These are phyloP conservation scores for Fusarium paranaense DNA, from an alignment of 2,329 filamentous ascomycete species.

Conservation along the genomic window DNA sequence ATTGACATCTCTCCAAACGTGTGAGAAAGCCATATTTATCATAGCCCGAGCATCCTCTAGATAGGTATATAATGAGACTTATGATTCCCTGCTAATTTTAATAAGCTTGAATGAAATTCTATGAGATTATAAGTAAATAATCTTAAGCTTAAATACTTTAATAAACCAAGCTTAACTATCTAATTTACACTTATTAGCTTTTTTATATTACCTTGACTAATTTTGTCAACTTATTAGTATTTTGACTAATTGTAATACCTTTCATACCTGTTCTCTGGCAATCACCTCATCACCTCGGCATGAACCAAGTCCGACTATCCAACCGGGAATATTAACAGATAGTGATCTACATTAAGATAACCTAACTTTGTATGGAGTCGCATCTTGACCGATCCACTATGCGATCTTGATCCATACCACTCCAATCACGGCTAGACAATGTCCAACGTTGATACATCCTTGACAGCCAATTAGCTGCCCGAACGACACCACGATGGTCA, in stretches of 20 bases:
- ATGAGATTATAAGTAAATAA: no score
- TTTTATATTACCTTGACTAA: not conserved
- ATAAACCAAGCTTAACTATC: no score
- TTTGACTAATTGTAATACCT: no score
- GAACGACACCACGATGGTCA: conserved; percentile 11
- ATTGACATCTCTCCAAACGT: not conserved
- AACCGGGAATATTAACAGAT: not conserved
- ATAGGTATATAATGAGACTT: no score
- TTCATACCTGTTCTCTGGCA: no score
- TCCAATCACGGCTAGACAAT: conserved; percentile 11
- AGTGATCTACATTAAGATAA: not conserved
- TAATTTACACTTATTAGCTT: no score
- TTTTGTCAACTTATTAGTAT: not conserved
- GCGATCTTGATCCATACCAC: conserved; percentile 3
- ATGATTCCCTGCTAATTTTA: no score
- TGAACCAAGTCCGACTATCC: not conserved
- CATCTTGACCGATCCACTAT: not conserved
- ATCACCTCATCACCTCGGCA: not conserved
- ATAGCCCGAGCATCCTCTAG: not conserved
- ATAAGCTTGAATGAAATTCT: no score
- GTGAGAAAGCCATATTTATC: no score
- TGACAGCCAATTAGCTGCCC: conserved; percentile 18
- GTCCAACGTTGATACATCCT: not conserved
- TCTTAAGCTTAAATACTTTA: no score
- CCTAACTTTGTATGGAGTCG: not conserved